These are phyloP conservation scores for Mortierella sp. DNA, from an alignment of 371 early-diverging fungal species.

Conservation along the genomic window DNA sequence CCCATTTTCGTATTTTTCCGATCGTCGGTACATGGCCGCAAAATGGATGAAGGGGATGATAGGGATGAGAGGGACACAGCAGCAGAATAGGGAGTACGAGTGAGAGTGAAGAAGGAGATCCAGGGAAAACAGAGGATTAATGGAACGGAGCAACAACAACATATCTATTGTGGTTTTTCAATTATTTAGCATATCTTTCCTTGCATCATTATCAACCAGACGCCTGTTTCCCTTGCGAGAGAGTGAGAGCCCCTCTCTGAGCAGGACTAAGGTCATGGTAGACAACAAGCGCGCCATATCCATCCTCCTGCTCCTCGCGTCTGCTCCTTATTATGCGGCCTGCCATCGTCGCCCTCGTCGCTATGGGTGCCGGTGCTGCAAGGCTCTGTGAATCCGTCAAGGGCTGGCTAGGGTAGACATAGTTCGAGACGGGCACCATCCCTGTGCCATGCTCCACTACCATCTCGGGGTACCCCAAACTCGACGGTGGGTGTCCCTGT, in stretches of 20 bases:
- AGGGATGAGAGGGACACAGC: too few relatives aligned
- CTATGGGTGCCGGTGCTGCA: not conserved
- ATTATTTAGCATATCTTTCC: not conserved
- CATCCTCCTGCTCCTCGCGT: not conserved
- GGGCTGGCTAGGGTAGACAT: slow-evolving; percentile 42
- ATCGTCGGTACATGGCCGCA: too few relatives aligned
- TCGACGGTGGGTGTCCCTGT: slow-evolving; percentile 23
- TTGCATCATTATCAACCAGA: not conserved
- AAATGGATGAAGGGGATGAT: too few relatives aligned
- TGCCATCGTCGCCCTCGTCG: not conserved
- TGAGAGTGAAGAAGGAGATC: too few relatives aligned
- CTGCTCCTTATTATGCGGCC: not conserved
- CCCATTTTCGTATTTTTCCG: too few relatives aligned
- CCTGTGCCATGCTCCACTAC: slow-evolving; percentile 39
- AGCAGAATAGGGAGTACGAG: too few relatives aligned
- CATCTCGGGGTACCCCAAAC: slow-evolving; percentile 39
- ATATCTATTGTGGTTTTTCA: not conserved
- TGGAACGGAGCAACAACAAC: not conserved
- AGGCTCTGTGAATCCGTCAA: slow-evolving; percentile 20
- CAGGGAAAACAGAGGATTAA: too few relatives aligned
- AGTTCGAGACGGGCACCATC: slow-evolving; percentile 28
- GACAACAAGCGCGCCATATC: slow-evolving; percentile 20
- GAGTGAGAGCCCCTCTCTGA: slow-evolving; percentile 22
- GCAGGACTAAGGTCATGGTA: slow-evolving; percentile 29
- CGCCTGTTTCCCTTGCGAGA: slow-evolving; percentile 8